Percentiles rank a stretch among this genome's conserved stretches.
phyloP scores from a whole-genome alignment of 1,139 yeast genomes.

The Yamadazyma dendronema region DNA sequence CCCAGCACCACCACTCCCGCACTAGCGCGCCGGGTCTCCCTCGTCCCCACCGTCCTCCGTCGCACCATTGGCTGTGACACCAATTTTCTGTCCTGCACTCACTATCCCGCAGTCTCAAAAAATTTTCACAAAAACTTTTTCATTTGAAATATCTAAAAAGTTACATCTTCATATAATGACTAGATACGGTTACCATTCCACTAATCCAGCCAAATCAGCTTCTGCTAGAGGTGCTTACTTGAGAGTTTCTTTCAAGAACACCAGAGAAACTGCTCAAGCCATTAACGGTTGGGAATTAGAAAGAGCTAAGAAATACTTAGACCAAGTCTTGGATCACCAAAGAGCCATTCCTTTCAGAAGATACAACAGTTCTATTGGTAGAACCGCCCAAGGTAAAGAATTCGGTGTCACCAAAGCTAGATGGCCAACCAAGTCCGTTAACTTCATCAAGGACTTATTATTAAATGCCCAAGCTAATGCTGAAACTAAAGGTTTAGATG shows the following conservation, averaged over 20 bases:
- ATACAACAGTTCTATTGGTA: conserved; percentile 94
- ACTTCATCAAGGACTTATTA: conserved; percentile 91
- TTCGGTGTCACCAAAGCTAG: conserved; percentile 99
- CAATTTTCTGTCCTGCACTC: no score
- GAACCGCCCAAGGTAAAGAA: conserved; percentile 99
- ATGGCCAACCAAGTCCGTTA: conserved; percentile 99
- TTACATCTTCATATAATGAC: conserved; percentile 29
- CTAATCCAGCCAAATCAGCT: conserved; percentile 99
- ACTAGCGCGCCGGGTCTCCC: no score
- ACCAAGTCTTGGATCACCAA: conserved; percentile 95
- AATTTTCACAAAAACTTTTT: conserved; percentile 9
- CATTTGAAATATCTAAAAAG: conserved; percentile 6
- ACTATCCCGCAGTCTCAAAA: conserved; percentile 6
- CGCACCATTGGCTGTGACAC: background rate
- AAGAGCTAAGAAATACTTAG: conserved; percentile 94
- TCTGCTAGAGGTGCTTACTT: conserved; percentile 99
- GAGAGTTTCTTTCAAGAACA: conserved; percentile 99
- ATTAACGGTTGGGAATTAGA: conserved; percentile 96
- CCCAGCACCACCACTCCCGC: no score
- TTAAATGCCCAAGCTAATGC: conserved; percentile 99
- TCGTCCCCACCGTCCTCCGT: background rate
- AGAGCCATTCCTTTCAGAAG: conserved; percentile 99
- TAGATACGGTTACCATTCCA: conserved; percentile 98
- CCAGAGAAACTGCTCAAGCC: conserved; percentile 99
- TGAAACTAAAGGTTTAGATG: conserved; percentile 98